A percentile compares a stretch with the other conserved stretches of the same genome.
Conservation (phyloP, 257 asterid genomes). For the Ehretia macrophylla region DNA sequence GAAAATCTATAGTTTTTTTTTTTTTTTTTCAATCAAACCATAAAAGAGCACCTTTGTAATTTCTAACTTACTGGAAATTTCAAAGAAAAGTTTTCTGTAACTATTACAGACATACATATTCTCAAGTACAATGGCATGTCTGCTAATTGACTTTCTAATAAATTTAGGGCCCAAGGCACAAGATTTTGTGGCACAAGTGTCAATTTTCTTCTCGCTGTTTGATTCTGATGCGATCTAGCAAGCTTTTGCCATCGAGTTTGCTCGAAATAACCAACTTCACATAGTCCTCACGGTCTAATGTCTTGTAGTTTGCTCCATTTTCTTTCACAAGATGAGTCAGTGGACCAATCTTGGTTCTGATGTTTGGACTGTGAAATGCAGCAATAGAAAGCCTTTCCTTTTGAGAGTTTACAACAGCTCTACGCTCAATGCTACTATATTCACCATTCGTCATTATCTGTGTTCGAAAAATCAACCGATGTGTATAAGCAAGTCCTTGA, state of each 20-base stretch:
- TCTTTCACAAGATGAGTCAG: constrained; percentile 12
- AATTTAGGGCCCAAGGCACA: too few species aligned
- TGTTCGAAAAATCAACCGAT: not conserved
- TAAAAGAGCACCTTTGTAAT: too few species aligned
- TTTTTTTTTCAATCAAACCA: too few species aligned
- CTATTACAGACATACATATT: too few species aligned
- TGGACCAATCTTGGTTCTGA: constrained; percentile 14
- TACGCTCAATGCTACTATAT: constrained; percentile 31
- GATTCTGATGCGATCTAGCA: constrained; percentile 16
- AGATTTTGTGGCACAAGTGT: not conserved
- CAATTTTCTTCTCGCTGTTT: not conserved
- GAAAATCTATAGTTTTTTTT: too few species aligned
- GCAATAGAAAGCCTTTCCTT: constrained; percentile 32
- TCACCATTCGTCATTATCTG: constrained; percentile 35
- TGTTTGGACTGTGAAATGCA: constrained; percentile 29
- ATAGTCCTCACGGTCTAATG: constrained; percentile 18
- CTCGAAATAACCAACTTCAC: constrained; percentile 13
- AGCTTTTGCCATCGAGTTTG: constrained; percentile 36
- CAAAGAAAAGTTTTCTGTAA: too few species aligned
- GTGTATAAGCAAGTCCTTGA: not conserved
- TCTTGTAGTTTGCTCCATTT: constrained; percentile 22
- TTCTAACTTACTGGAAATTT: too few species aligned
- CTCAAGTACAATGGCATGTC: too few species aligned
- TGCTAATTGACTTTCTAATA: too few species aligned
- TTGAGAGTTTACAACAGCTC: constrained; percentile 22